Percentiles rank a stretch among this genome's conserved stretches.
Evolutionary conservation across 2,329 filamentous ascomycete species (phyloP).

Genomic region (Pseudogymnoascus sp.): DNA sequence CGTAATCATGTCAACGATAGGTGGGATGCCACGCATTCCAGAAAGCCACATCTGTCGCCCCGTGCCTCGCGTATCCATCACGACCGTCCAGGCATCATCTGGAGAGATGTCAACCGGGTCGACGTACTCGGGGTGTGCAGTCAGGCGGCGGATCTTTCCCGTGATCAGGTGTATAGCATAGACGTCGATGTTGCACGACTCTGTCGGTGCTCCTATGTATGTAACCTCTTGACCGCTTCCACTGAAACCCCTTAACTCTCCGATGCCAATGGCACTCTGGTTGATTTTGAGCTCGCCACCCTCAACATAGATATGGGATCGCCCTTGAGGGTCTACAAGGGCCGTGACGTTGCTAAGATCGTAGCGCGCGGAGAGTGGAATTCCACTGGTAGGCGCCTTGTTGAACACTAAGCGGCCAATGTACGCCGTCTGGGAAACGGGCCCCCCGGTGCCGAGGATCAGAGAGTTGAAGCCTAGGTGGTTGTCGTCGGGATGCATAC

Average conservation of each 20-base stretch:
- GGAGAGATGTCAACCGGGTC: slow-evolving; percentile 36
- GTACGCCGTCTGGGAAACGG: slow-evolving; percentile 23
- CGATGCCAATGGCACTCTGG: slow-evolving; percentile 28
- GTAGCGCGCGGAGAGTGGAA: slow-evolving; percentile 28
- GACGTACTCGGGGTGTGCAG: slow-evolving; percentile 35
- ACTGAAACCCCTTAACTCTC: slow-evolving; percentile 38
- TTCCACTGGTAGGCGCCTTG: slow-evolving; percentile 24
- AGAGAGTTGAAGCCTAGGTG: slow-evolving; percentile 37
- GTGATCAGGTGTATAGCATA: slow-evolving; percentile 34
- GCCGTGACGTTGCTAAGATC: slow-evolving; percentile 33
- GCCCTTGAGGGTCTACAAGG: slow-evolving; percentile 23
- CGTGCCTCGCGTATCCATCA: slow-evolving; percentile 36
- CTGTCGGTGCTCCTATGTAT: slow-evolving; percentile 30
- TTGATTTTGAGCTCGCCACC: slow-evolving; percentile 27
- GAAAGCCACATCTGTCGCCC: slow-evolving; percentile 35
- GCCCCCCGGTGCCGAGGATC: slow-evolving; percentile 14
- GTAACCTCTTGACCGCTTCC: slow-evolving; percentile 34
- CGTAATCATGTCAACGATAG: slow-evolving; percentile 24
- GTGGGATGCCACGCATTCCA: slow-evolving; percentile 29
- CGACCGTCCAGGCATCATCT: slow-evolving; percentile 35
- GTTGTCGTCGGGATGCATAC: slow-evolving; percentile 36
- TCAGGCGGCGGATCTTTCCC: slow-evolving; percentile 34
- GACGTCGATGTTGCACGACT: slow-evolving; percentile 38
- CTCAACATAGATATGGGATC: slow-evolving; percentile 18
- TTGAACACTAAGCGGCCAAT: slow-evolving; percentile 36